phyloP scores from a whole-genome alignment of 164 flowering plant genomes.

The Liquidambar formosana region DNA sequence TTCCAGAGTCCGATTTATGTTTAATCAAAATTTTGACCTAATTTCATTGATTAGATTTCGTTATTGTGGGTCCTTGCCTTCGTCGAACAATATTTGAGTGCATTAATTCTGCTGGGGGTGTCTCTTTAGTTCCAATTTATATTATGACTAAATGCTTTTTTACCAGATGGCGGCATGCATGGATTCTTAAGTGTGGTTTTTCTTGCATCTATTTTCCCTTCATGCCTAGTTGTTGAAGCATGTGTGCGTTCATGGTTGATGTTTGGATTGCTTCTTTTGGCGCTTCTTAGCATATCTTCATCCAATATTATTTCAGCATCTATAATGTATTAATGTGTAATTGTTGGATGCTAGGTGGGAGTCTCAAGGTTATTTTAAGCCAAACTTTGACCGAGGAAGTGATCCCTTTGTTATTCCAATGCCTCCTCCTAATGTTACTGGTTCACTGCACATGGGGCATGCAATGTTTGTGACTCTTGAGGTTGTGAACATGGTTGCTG shows the following conservation, averaged over 20 bases:
- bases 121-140: too few species aligned
- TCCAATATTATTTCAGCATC: neutral
- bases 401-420: conserved; percentile 89
- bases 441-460: conserved; percentile 98
- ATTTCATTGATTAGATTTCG: too few species aligned
- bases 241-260: neutral
- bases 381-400: conserved; percentile 60
- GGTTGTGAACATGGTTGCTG: conserved; percentile 48
- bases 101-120: too few species aligned
- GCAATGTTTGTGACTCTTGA: conserved; percentile 99
- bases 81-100: too few species aligned
- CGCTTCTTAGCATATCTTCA: neutral
- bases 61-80: too few species aligned
- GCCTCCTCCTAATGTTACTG: conserved; percentile 99
- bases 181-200: too few species aligned
- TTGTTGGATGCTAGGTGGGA: conserved; percentile 74
- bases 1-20: too few species aligned
- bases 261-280: neutral
- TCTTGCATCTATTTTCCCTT: too few species aligned
- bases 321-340: conserved; percentile 2
- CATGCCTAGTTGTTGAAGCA: neutral
- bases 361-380: conserved; percentile 90
- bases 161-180: too few species aligned
- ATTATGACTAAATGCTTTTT: too few species aligned
- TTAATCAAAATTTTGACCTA: too few species aligned